These are phyloP conservation scores for Metschnikowia vanudenii DNA, from an alignment of 805 yeast species.

Conservation along the genomic window DNA sequence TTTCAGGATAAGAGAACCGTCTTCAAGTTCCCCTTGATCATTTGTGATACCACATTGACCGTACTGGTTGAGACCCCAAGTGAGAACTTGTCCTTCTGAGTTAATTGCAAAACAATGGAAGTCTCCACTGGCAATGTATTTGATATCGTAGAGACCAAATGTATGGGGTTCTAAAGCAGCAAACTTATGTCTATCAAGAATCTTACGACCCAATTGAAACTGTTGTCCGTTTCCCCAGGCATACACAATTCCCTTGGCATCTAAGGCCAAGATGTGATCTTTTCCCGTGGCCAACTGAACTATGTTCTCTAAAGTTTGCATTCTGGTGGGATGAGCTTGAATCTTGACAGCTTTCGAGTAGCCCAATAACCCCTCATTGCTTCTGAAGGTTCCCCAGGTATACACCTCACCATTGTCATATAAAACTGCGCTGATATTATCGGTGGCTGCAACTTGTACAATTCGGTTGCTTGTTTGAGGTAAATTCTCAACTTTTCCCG, in stretches of 20 bases:
- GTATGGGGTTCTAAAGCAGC: constrained; percentile 77
- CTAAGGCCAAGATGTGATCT: constrained; percentile 85
- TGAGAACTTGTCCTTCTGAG: constrained; percentile 61
- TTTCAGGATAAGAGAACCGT: constrained; percentile 73
- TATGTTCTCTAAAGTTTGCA: constrained; percentile 60
- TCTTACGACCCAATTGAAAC: constrained; percentile 84
- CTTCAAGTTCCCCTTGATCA: constrained; percentile 69
- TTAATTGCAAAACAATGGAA: constrained; percentile 94
- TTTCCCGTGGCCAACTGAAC: constrained; percentile 89
- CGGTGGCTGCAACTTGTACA: constrained; percentile 87
- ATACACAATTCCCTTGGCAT: constrained; percentile 78
- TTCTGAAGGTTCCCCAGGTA: constrained; percentile 97
- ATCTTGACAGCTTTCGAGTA: constrained; percentile 62
- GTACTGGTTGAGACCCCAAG: constrained; percentile 97
- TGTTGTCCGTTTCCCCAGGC: constrained; percentile 99
- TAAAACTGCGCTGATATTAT: constrained; percentile 80
- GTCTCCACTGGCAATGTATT: constrained; percentile 87
- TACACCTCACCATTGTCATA: constrained; percentile 82
- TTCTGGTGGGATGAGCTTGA: constrained; percentile 67
- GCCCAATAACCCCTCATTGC: constrained; percentile 89
- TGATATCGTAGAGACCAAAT: constrained; percentile 77
- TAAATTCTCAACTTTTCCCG: constrained; percentile 67
- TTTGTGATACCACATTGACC: constrained; percentile 84
- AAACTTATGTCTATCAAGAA: constrained; percentile 73
- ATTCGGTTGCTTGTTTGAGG: constrained; percentile 54